These are phyloP conservation scores for Acer saccharum DNA, from an alignment of 345 rosid species.

Conservation along the genomic window DNA sequence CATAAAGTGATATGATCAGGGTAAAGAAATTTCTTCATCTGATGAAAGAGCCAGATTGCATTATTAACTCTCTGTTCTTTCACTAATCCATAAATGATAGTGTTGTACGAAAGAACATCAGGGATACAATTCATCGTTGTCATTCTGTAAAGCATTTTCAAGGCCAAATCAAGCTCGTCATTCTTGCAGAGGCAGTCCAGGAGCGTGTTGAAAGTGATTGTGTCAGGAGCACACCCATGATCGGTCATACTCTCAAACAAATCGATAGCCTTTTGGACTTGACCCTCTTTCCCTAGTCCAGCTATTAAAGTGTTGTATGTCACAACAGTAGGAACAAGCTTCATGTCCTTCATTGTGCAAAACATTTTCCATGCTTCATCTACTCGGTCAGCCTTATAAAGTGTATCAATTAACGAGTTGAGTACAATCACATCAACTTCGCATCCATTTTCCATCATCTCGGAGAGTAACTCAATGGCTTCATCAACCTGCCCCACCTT, in stretches of 20 bases:
- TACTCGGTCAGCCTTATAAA: conserved; percentile 71
- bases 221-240: conserved; percentile 69
- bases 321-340: conserved; percentile 77
- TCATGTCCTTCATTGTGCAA: conserved; percentile 60
- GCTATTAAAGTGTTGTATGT: conserved; percentile 83
- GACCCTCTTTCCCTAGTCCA: conserved; percentile 77
- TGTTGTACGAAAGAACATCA: conserved; percentile 84
- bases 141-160: conserved; percentile 70
- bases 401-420: conserved; percentile 76
- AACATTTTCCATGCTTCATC: conserved; percentile 92
- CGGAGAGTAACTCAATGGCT: conserved; percentile 71
- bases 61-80: conserved; percentile 54
- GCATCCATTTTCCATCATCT: conserved; percentile 65
- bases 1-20: conserved; percentile 84
- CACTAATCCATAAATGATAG: conserved; percentile 71
- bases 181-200: conserved; percentile 95
- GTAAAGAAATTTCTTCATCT: conserved; percentile 74
- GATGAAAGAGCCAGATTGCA: conserved; percentile 83
- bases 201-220: conserved; percentile 79
- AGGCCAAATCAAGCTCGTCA: conserved; percentile 68
- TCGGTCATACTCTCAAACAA: conserved; percentile 61
- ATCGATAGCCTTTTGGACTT: conserved; percentile 55
- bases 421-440: conserved; percentile 79
- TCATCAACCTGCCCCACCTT: conserved; percentile 76
- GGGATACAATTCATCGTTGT: conserved; percentile 57